Conservation (phyloP, 1,139 yeast species). For the Pichia sp. region DNA sequence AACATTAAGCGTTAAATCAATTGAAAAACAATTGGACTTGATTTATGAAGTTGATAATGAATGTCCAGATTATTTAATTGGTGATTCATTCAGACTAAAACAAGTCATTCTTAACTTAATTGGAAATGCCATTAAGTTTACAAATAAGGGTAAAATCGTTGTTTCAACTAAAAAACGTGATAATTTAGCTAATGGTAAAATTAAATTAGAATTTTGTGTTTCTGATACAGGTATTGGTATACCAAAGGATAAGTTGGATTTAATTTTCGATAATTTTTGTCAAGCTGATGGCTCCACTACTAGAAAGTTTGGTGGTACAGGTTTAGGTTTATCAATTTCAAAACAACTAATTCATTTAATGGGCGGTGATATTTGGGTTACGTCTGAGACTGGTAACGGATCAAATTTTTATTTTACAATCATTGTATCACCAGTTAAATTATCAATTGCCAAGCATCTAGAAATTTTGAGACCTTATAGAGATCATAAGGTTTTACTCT, state of each 20-base stretch:
- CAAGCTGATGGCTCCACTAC: constrained; percentile 93
- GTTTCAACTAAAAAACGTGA: constrained; percentile 52
- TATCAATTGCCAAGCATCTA: constrained; percentile 55
- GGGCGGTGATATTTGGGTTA: constrained; percentile 92
- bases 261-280: constrained; percentile 82
- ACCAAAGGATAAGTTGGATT: constrained; percentile 72
- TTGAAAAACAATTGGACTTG: constrained; percentile 73
- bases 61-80: constrained; percentile 79
- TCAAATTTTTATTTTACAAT: constrained; percentile 77
- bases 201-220: constrained; percentile 75
- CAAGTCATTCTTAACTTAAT: constrained; percentile 80
- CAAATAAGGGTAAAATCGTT: constrained; percentile 71
- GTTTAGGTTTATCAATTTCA: constrained; percentile 79
- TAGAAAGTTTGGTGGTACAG: constrained; percentile 88
- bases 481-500: constrained; percentile 61
- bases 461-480: constrained; percentile 70
- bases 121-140: constrained; percentile 83
- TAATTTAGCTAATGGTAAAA: constrained; percentile 39
- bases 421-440: constrained; percentile 67
- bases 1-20: constrained; percentile 81
- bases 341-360: constrained; percentile 78
- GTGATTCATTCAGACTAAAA: constrained; percentile 79
- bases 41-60: constrained; percentile 78
- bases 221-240: constrained; percentile 89
- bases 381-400: constrained; percentile 74